Percentiles rank a stretch among this genome's conserved stretches.
phyloP scores from a whole-genome alignment of 2,329 filamentous ascomycete genomes.

The Dactylonectria estremocensis region DNA sequence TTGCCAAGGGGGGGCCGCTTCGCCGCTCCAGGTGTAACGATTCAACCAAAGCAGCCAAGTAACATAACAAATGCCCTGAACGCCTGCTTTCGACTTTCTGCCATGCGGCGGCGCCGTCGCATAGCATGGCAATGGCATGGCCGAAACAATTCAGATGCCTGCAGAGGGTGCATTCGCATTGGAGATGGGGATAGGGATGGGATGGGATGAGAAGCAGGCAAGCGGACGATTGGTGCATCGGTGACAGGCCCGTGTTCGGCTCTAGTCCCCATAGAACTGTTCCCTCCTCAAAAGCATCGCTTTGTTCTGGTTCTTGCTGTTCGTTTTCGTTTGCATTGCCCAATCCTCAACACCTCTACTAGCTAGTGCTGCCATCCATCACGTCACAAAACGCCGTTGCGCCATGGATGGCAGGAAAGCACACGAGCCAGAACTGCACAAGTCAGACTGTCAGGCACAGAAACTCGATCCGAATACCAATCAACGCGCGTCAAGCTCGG shows the following conservation, averaged over 20 bases:
- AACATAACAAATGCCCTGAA: too few relatives aligned
- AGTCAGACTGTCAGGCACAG: not conserved
- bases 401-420: not conserved
- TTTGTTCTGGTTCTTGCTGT: not conserved
- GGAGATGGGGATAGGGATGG: not conserved
- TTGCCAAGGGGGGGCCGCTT: not conserved
- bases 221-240: not conserved
- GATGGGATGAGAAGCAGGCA: not conserved
- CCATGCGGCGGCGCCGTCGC: not conserved
- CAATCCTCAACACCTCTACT: not conserved
- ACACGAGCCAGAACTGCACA: not conserved
- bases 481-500: constrained; percentile 21
- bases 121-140: not conserved
- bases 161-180: not conserved
- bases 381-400: constrained; percentile 1
- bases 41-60: too few relatives aligned
- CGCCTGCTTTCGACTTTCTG: not conserved
- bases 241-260: constrained; percentile 4
- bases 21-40: not conserved
- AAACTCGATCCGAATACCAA: not conserved
- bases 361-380: not conserved
- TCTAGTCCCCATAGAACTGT: not conserved
- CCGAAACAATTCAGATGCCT: constrained; percentile 4
- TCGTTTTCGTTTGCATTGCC: not conserved
- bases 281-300: not conserved